These are phyloP conservation scores for Chlamydomonas sphaeroides DNA, from an alignment of 139 green algal genomes.

Conservation along the genomic window DNA sequence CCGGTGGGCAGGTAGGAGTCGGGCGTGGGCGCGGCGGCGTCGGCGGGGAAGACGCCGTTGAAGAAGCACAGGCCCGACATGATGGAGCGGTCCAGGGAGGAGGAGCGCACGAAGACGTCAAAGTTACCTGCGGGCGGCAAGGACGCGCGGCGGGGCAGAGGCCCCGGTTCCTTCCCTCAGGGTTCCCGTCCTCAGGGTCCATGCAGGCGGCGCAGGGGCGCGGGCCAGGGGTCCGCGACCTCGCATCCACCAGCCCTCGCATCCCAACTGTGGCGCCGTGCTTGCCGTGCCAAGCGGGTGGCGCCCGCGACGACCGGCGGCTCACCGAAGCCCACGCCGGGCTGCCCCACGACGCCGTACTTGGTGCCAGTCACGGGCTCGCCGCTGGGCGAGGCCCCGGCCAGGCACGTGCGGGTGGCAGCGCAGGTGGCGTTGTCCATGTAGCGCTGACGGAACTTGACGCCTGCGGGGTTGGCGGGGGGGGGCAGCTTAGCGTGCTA, in stretches of 20 bases:
- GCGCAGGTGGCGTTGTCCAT: conserved; percentile 36
- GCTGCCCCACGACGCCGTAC: conserved; percentile 47
- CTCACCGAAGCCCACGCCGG: conserved; percentile 44
- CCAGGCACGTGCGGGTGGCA: conserved; percentile 38
- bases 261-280: no score
- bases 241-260: not conserved
- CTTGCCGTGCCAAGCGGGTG: no score
- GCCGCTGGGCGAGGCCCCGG: not conserved
- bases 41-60: conserved; percentile 36
- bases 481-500: no score
- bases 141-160: no score
- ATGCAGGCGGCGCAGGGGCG: no score
- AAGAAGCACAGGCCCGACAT: conserved; percentile 43
- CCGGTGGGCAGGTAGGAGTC: conserved; percentile 47
- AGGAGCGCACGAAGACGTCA: conserved; percentile 47
- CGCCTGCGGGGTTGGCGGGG: not conserved
- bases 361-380: not conserved
- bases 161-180: not conserved
- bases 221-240: no score
- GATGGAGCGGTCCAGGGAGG: conserved; percentile 58
- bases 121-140: conserved; percentile 51
- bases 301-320: no score
- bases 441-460: conserved; percentile 45
- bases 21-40: not conserved
- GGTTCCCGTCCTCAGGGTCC: no score